Conservation (phyloP, 2,329 filamentous ascomycete species). For the Colletotrichum sp. region DNA sequence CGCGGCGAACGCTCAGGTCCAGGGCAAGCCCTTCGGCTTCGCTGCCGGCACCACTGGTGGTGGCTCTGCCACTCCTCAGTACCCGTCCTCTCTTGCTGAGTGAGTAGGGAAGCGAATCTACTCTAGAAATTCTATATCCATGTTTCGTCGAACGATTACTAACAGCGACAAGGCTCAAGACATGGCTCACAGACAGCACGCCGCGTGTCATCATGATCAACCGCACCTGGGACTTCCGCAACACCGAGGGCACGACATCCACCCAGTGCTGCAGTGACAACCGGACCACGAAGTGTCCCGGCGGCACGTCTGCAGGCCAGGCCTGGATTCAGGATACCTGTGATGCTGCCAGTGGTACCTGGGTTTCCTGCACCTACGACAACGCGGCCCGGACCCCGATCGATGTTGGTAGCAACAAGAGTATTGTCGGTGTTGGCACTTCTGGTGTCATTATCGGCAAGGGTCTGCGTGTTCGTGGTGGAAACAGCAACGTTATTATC, state of each 20-base stretch:
- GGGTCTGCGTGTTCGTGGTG: constrained; percentile 47
- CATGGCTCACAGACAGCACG: constrained; percentile 31
- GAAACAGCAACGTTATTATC: constrained; percentile 53
- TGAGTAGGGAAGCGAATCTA: background rate
- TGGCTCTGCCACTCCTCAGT: constrained; percentile 46
- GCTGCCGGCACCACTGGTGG: constrained; percentile 55
- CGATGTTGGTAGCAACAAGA: constrained; percentile 32
- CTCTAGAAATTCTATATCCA: accelerated
- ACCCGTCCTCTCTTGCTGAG: constrained; percentile 33
- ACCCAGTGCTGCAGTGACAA: constrained; percentile 30
- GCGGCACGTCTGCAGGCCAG: constrained; percentile 23
- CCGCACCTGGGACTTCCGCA: constrained; percentile 31
- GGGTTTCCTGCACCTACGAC: constrained; percentile 29
- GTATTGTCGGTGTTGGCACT: constrained; percentile 27
- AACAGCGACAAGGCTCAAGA: constrained; percentile 32
- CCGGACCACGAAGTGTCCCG: constrained; percentile 30
- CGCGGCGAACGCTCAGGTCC: constrained; percentile 29
- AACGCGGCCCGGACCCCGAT: constrained; percentile 28
- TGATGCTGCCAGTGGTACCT: constrained; percentile 24
- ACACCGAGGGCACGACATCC: constrained; percentile 26
- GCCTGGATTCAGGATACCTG: constrained; percentile 28
- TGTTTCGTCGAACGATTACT: background rate
- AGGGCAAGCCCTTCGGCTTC: constrained; percentile 33
- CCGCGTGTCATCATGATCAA: constrained; percentile 41
- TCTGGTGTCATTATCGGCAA: constrained; percentile 37